phyloP scores from a whole-genome alignment of 1,284 basidiomycete species.

The Anthracocystis panici-leucophaei region DNA sequence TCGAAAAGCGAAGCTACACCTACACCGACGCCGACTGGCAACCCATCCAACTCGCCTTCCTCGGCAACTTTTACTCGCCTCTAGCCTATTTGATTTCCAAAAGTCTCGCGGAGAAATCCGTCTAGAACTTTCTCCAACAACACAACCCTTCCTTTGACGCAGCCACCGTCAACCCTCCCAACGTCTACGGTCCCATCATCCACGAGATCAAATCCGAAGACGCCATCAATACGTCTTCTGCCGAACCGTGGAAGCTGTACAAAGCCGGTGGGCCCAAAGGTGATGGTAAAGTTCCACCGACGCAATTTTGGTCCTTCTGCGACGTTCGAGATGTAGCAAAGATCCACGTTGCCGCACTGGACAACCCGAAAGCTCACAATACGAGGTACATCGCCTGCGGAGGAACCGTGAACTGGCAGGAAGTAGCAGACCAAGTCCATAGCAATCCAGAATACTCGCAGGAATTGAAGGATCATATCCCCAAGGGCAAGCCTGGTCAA shows the following conservation, averaged over 20 bases:
- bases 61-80: conserved; percentile 36
- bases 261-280: conserved; percentile 40
- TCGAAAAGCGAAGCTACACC: conserved; percentile 46
- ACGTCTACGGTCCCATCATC: conserved; percentile 59
- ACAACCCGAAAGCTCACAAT: conserved; percentile 29
- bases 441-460: conserved; percentile 42
- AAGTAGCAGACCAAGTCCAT: conserved; percentile 48
- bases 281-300: conserved; percentile 38
- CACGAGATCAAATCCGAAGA: conserved; percentile 40
- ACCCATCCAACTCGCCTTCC: conserved; percentile 34
- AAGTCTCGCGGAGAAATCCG: conserved; percentile 67
- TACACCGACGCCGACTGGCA: conserved; percentile 51
- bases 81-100: conserved; percentile 69
- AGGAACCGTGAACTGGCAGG: conserved; percentile 36
- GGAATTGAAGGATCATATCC: conserved; percentile 39
- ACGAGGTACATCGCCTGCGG: conserved; percentile 37
- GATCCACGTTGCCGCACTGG: conserved; percentile 39
- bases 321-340: conserved; percentile 49
- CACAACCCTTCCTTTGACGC: conserved; percentile 57
- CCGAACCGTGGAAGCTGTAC: conserved; percentile 44
- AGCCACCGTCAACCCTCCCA: conserved; percentile 51
- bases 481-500: conserved; percentile 30
- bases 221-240: conserved; percentile 40
- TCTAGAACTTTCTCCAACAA: conserved; percentile 68
- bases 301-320: conserved; percentile 37